Conservation (phyloP, 441 rosid species). For the Euphorbia celastroides region DNA sequence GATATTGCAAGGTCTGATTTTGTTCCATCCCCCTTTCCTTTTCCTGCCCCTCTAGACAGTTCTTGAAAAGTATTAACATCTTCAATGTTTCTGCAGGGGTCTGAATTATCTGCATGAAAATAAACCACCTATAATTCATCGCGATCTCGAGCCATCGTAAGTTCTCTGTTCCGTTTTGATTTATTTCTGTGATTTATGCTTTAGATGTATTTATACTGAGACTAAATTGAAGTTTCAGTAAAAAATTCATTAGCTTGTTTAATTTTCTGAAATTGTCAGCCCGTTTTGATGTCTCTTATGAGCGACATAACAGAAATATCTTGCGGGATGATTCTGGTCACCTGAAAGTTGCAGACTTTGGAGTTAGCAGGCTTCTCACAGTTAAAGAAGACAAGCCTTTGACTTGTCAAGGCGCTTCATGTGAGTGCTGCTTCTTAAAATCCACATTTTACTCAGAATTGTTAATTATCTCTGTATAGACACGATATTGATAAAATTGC, state of each 20-base stretch:
- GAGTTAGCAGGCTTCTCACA: conserved; percentile 83
- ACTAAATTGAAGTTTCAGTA: conserved; percentile 8
- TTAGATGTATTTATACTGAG: conserved; percentile 10
- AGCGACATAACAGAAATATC: conserved; percentile 61
- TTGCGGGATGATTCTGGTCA: conserved; percentile 89
- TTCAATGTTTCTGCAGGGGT: conserved; percentile 49
- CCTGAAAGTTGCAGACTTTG: conserved; percentile 97
- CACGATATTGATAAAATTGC: conserved; percentile 4
- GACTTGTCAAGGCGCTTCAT: conserved; percentile 52
- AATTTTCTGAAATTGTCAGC: conserved; percentile 26
- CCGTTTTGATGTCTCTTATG: conserved; percentile 28
- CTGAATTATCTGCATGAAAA: conserved; percentile 70
- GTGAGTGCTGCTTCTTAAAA: conserved; percentile 40
- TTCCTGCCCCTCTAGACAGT: neutral
- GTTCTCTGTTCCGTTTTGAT: conserved; percentile 26
- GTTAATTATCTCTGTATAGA: neutral
- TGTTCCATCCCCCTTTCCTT: neutral
- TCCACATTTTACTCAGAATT: too few species aligned
- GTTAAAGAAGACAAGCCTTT: conserved; percentile 81
- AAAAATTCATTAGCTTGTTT: conserved; percentile 22
- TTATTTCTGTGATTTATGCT: neutral
- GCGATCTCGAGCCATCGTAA: conserved; percentile 98
- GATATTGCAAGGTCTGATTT: conserved; percentile 81
- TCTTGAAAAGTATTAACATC: conserved; percentile 12
- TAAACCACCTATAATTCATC: conserved; percentile 86